phyloP scores from a whole-genome alignment of 2,329 filamentous ascomycete genomes.

The Colletotrichum lini region DNA sequence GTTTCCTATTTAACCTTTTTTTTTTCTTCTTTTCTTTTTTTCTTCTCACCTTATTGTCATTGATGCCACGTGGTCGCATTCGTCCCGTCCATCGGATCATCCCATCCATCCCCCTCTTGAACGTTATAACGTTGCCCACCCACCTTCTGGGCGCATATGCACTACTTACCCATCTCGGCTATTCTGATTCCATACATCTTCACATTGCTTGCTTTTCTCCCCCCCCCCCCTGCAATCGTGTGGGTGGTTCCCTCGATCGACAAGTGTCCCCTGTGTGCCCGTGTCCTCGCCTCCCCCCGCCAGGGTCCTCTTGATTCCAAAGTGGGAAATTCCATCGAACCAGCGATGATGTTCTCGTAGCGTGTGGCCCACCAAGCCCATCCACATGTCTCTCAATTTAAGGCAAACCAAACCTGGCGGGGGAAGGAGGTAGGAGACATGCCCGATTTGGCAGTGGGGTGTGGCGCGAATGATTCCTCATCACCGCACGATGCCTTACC shows the following conservation, averaged over 20 bases:
- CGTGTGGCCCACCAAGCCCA: neutral
- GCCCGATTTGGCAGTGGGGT: conserved; percentile 19
- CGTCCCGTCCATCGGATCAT: neutral
- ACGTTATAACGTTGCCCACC: neutral
- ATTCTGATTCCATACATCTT: conserved; percentile 11
- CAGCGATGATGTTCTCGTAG: neutral
- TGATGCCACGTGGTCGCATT: neutral
- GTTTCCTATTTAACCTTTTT: neutral
- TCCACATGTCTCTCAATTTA: neutral
- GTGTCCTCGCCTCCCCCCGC: neutral
- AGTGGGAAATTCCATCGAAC: neutral
- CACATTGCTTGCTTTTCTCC: neutral
- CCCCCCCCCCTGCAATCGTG: neutral
- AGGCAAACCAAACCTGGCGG: neutral
- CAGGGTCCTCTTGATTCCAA: neutral
- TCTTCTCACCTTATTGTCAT: neutral
- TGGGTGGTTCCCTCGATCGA: neutral
- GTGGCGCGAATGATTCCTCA: conserved; percentile 33
- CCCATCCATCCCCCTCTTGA: too few species aligned
- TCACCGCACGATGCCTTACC: conserved; percentile 6
- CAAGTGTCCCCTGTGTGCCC: neutral
- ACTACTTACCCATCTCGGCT: neutral
- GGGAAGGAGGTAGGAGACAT: neutral
- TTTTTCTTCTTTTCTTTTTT: conserved; percentile 10
- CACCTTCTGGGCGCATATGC: conserved; percentile 5